Evolutionary conservation across 2,329 filamentous ascomycete genomes (phyloP), one percentile per base, ranked within the genome.

Genomic region (Epicoccum sorghinum): DNA sequence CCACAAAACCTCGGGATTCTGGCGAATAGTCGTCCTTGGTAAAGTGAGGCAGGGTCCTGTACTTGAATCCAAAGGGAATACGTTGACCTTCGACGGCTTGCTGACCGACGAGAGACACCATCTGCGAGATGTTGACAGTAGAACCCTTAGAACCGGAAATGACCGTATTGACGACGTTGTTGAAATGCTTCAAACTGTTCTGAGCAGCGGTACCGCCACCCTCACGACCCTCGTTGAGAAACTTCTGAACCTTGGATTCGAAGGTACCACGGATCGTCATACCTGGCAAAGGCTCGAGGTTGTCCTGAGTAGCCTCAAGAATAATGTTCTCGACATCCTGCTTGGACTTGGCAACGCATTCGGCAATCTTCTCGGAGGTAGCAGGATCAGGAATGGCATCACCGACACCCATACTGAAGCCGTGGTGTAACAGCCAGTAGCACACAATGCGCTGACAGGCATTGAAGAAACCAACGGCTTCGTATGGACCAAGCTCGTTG

Each of bases 181-280:
- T 99, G 68, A 90, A 82, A 77, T 97, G 91, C 79, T 96, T 97
- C 74, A 99, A 79, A 82, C 90, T 92, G 78, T 91, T 89, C 77
- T 96, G 90, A 0, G 95, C 96, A 45, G 88, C 89, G 22, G 89
- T 93, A 87, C 95, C 95, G 70, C 95, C 95, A 75, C 93, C 90
- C 72, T 99, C 95, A 89, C 93, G 93, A 72, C 93, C 93, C 60
- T 89, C 91, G 78, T 99, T 98, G 49, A 99, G 82, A 52, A 91
- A 91, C 75, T 93, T 92, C 42, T 93, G 96, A 30, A 97, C 95
- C 78, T 96, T 93, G 79, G 90, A 96, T 78, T 99, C 95, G 72
- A 99, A 99, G 0, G 95, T 98, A 72, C 96, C 92, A 81, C 96
- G 90, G 56, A 99, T 89, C 62, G 96, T 99, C 93, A 99, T 97